These are phyloP conservation scores for Macaranga tanarius DNA, from an alignment of 441 rosid genomes.

Conservation along the genomic window DNA sequence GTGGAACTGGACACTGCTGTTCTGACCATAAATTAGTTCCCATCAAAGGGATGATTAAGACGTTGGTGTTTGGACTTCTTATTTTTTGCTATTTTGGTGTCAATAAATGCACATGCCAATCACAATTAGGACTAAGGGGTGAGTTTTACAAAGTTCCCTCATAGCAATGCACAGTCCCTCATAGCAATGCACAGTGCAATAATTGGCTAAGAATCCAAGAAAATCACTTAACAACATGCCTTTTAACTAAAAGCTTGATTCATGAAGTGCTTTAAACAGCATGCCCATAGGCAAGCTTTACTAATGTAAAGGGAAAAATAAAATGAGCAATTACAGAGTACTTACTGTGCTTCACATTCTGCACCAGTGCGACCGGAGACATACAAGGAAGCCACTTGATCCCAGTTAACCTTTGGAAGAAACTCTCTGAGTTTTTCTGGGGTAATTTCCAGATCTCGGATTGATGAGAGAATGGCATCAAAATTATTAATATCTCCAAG, in stretches of 20 bases:
- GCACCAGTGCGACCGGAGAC: constrained; percentile 64
- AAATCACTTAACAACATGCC: too few species aligned
- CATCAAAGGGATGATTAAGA: too few species aligned
- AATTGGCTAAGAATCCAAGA: too few species aligned
- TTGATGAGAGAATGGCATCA: constrained; percentile 50
- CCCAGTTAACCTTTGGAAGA: constrained; percentile 87
- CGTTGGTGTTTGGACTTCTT: too few species aligned
- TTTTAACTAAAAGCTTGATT: too few species aligned
- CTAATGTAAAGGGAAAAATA: background rate
- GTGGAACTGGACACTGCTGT: background rate
- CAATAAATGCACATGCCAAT: too few species aligned
- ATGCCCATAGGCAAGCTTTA: background rate
- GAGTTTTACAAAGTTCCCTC: too few species aligned
- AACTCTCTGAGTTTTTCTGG: constrained; percentile 69
- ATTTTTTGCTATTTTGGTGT: too few species aligned
- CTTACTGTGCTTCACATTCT: constrained; percentile 90
- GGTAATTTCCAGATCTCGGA: constrained; percentile 72
- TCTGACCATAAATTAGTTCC: background rate
- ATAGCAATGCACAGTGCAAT: too few species aligned
- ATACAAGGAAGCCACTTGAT: constrained; percentile 63
- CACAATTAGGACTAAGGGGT: too few species aligned
- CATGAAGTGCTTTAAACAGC: background rate
- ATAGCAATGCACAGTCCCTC: too few species aligned
- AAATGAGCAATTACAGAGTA: constrained; percentile 13
- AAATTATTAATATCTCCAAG: constrained; percentile 36